Base-by-base conservation (phyloP, 108 stramenopile genomes). In the Fragilaria radians region DNA sequence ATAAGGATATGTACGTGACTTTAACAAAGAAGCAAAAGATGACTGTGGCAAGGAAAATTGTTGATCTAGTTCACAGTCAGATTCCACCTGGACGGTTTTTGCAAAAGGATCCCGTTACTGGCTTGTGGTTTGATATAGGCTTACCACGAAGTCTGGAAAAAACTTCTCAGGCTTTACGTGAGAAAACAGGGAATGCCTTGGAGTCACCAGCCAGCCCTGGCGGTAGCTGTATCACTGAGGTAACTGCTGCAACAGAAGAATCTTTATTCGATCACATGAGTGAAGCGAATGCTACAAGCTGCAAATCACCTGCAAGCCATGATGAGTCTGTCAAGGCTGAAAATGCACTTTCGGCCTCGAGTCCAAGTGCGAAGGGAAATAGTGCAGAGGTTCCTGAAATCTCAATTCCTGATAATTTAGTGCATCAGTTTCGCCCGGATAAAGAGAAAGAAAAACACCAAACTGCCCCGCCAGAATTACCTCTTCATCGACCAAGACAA, bases 11-110 rank as follows among this genome's bases (percentile, higher is more conserved):
- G 5, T 85, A 85, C 52, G 74, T 71, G 25, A 62, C 59, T 2
- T 51, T 74, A 27, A 78, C 79, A 5, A 85, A 85, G 74, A 81
- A 73, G 45, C 78, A 77, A 59, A 85, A 85, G 61, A 73, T 85
- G 74, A 57, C 63, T 18, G 63, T 75, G 11, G 73, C 78, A 0
- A 32, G 72, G 21, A 59, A 72, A 34, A 75, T 85, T 45, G 79
- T 81, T 1, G 68, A 81, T 17, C 28, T 54, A 3, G 53, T 85
- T 22, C 68, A 57, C 21, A 54, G 34, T 23, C 63, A 66, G 27
- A 42, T 53, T 17, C 79, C 79, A 24, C 67, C 71, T 32, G 83
- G 83, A 14, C 51, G 83, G 21, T 85, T 85, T 51, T 65, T 85
- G 0, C 54, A 80, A 57, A 80, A 78, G 51, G 77, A 74, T 36